phyloP scores from a whole-genome alignment of 495 filamentous ascomycete genomes.

The Hypoxylon fragiforme region DNA sequence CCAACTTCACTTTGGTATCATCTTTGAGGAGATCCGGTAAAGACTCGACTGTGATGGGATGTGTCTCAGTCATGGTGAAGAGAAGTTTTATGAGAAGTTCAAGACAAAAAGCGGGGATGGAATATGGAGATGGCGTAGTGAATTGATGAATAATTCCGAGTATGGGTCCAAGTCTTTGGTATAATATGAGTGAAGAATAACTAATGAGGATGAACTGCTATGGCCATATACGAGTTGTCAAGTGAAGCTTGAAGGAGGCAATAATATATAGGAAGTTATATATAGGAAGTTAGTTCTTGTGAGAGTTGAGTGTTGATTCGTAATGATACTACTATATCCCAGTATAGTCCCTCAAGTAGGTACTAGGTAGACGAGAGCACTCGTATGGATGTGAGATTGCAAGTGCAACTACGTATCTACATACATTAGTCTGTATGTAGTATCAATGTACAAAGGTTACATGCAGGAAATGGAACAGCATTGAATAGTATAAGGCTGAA shows the following conservation, averaged over 20 bases:
- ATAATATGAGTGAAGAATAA: neutral
- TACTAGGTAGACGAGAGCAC: too few relatives aligned
- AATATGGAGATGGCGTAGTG: neutral
- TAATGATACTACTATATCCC: too few relatives aligned
- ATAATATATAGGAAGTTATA: neutral
- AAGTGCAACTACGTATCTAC: too few relatives aligned
- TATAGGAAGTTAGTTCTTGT: too few relatives aligned
- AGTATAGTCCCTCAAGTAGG: too few relatives aligned
- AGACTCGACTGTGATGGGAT: conserved; percentile 58
- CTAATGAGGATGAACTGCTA: conserved; percentile 6
- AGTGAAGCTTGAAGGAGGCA: neutral
- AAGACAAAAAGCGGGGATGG: neutral
- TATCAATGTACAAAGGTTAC: too few relatives aligned
- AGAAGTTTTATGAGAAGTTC: neutral
- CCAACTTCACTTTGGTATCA: conserved; percentile 89
- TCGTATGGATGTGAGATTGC: too few relatives aligned
- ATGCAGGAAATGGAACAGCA: neutral
- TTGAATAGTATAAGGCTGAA: neutral
- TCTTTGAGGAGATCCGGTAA: conserved; percentile 67
- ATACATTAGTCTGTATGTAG: too few relatives aligned
- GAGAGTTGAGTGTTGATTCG: too few relatives aligned
- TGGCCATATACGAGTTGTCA: conserved; percentile 7
- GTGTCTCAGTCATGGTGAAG: conserved; percentile 23
- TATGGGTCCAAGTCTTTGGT: too few relatives aligned
- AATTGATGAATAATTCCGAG: too few relatives aligned